A percentile compares a stretch with the other conserved stretches of the same genome.
These are phyloP conservation scores for Russula foetens DNA, from an alignment of 768 basidiomycete species.

Conservation along the genomic window DNA sequence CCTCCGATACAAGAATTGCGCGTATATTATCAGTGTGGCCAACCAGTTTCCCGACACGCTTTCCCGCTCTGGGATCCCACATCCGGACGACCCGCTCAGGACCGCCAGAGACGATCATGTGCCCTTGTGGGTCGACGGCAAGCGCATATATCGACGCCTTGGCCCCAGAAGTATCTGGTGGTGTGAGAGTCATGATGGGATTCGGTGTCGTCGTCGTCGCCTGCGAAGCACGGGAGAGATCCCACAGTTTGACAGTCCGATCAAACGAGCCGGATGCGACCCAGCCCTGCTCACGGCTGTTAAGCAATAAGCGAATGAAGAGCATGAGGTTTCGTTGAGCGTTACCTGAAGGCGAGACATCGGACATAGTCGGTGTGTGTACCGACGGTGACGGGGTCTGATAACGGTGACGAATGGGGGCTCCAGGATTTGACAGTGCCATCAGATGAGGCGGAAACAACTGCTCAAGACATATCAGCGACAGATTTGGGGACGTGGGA, in stretches of 20 bases:
- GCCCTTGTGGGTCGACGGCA: constrained; percentile 71
- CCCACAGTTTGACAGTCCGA: constrained; percentile 91
- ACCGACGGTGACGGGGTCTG: constrained; percentile 63
- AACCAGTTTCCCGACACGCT: constrained; percentile 75
- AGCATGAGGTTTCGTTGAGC: background rate
- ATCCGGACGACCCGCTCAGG: constrained; percentile 86
- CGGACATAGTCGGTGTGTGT: constrained; percentile 82
- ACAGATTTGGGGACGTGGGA: background rate
- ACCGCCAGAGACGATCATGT: constrained; percentile 78
- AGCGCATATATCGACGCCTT: constrained; percentile 76
- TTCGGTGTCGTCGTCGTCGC: constrained; percentile 26
- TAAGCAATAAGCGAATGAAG: constrained; percentile 14
- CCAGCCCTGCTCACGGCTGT: constrained; percentile 75
- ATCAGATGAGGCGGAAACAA: constrained; percentile 92
- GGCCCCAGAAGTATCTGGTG: constrained; percentile 55
- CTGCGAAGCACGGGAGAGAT: constrained; percentile 36
- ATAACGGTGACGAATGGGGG: constrained; percentile 56
- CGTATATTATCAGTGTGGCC: constrained; percentile 98
- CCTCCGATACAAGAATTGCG: constrained; percentile 80
- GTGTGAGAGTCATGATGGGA: constrained; percentile 56
- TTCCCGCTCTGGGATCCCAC: constrained; percentile 90
- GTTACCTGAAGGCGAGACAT: constrained; percentile 63
- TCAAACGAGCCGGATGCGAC: constrained; percentile 93
- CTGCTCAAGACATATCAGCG: constrained; percentile 29
- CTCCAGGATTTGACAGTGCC: constrained; percentile 92